Conservation (phyloP, 2,329 filamentous ascomycete species). For the Talaromyces piceae region DNA sequence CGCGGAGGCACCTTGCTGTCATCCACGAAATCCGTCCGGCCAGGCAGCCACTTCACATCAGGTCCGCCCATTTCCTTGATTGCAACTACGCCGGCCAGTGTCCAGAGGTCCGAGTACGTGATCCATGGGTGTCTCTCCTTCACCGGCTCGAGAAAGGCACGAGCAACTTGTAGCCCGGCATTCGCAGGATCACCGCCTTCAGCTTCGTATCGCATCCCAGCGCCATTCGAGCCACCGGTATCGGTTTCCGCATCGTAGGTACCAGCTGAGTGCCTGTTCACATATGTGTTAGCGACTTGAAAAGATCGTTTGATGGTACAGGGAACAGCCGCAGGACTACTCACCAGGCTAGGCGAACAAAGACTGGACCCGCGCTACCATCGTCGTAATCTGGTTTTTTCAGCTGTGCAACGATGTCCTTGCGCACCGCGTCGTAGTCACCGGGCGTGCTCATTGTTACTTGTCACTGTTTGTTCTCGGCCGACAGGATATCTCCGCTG, state of each 20-base stretch:
- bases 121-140: conserved; percentile 55
- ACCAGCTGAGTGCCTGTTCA: conserved; percentile 52
- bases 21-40: conserved; percentile 56
- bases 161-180: conserved; percentile 56
- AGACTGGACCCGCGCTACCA: conserved; percentile 56
- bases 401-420: conserved; percentile 48
- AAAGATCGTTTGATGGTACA: background rate
- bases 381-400: conserved; percentile 59
- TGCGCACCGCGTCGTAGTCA: conserved; percentile 44
- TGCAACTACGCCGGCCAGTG: conserved; percentile 52
- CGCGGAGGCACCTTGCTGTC: conserved; percentile 53
- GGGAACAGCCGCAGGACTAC: conserved; percentile 12
- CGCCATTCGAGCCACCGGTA: conserved; percentile 58
- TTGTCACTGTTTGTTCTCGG: background rate
- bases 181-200: conserved; percentile 60
- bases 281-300: conserved; percentile 3
- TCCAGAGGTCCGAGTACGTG: conserved; percentile 60
- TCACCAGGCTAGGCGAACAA: conserved; percentile 57
- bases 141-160: conserved; percentile 56
- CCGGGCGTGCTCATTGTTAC: conserved; percentile 20
- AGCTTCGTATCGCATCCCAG: conserved; percentile 58
- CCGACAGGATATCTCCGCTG: background rate
- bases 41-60: conserved; percentile 48
- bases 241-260: conserved; percentile 54
- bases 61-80: conserved; percentile 56